Conservation (phyloP, 805 yeast genomes). For the Kazachstania viticola region DNA sequence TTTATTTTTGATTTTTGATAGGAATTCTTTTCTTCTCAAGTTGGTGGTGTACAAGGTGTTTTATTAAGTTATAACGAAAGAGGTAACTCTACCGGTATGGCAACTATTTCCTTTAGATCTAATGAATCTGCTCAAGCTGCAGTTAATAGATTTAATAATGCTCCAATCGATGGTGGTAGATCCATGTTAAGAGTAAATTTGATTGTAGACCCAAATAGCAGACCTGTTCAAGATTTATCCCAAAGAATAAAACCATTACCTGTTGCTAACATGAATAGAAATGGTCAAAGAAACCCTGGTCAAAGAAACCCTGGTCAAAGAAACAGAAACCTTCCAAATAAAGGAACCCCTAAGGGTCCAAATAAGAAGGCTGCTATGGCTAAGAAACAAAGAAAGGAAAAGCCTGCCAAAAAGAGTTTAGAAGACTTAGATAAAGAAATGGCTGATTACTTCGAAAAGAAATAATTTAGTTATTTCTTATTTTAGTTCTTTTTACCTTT, state of each 20-base stretch:
- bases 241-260: constrained; percentile 51
- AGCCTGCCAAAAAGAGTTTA: constrained; percentile 57
- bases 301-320: not conserved
- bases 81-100: constrained; percentile 88
- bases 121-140: constrained; percentile 66
- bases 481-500: not conserved
- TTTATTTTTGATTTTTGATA: constrained; percentile 26
- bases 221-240: constrained; percentile 41
- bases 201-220: constrained; percentile 72
- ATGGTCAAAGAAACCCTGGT: constrained; percentile 2
- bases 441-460: constrained; percentile 78
- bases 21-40: constrained; percentile 82
- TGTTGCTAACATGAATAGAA: constrained; percentile 4
- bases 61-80: constrained; percentile 69
- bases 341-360: constrained; percentile 24
- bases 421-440: constrained; percentile 96
- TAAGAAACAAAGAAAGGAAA: constrained; percentile 28
- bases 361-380: constrained; percentile 27
- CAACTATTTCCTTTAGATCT: constrained; percentile 68
- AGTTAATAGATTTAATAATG: constrained; percentile 76
- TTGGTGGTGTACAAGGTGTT: constrained; percentile 73
- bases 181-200: constrained; percentile 67
- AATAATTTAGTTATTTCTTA: constrained; percentile 3
- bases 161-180: constrained; percentile 85
- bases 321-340: no score